Evolutionary conservation across 306 rosid species (phyloP).

Genomic region (Castanea mollissima): DNA sequence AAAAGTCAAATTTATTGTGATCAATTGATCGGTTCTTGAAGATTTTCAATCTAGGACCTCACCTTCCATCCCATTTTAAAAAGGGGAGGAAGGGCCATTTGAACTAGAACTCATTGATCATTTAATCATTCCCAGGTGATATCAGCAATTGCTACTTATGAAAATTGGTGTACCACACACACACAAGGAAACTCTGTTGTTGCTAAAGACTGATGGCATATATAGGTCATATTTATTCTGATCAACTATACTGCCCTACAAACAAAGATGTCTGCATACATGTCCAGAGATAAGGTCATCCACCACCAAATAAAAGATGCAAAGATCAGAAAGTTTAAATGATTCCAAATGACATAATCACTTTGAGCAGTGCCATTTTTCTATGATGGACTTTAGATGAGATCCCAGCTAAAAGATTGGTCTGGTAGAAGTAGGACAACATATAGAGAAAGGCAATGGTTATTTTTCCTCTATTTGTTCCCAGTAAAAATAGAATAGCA

Average conservation of each 20-base stretch:
- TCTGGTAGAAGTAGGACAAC: too few species aligned
- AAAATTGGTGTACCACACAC: not conserved
- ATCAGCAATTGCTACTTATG: not conserved
- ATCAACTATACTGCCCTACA: not conserved
- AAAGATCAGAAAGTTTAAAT: not conserved
- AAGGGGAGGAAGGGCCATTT: too few species aligned
- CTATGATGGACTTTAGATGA: too few species aligned
- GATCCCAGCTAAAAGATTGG: too few species aligned
- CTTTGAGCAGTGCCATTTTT: not conserved
- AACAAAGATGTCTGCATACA: not conserved
- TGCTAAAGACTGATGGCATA: not conserved
- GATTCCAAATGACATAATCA: slow-evolving; percentile 5
- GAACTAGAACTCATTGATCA: too few species aligned
- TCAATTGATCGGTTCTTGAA: not conserved
- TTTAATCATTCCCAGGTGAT: not conserved
- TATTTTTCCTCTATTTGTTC: not conserved
- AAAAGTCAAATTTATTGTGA: not conserved
- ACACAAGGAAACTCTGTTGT: not conserved
- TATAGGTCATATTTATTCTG: not conserved
- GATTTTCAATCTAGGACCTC: too few species aligned
- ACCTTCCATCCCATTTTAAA: too few species aligned
- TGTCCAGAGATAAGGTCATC: not conserved
- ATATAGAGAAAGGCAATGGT: too few species aligned
- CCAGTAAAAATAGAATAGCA: not conserved
- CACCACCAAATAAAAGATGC: not conserved